Conservation (phyloP, 1,284 basidiomycete genomes). For the Apiotrichum porosum region DNA sequence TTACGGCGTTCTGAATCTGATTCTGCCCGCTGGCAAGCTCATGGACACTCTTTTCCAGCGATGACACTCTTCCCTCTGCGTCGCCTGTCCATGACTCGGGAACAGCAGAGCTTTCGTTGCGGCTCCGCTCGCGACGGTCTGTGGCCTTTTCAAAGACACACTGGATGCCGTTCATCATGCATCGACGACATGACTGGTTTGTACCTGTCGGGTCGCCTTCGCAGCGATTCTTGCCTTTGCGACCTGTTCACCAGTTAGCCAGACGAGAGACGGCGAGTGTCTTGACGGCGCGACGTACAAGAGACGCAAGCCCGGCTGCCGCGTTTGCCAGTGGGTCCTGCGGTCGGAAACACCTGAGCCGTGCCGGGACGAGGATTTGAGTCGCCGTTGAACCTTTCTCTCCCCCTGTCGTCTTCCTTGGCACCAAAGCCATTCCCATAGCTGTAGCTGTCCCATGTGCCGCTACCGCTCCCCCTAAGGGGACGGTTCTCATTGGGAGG, state of each 20-base stretch:
- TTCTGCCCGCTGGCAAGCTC: slow-evolving; percentile 40
- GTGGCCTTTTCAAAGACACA: slow-evolving; percentile 85
- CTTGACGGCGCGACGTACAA: slow-evolving; percentile 27
- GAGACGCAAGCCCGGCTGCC: slow-evolving; percentile 47
- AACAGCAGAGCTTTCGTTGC: slow-evolving; percentile 56
- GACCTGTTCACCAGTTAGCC: slow-evolving; percentile 46
- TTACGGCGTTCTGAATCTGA: slow-evolving; percentile 43
- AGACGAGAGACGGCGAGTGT: neutral
- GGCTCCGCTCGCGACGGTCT: slow-evolving; percentile 22
- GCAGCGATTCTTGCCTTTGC: slow-evolving; percentile 87
- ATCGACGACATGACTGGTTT: slow-evolving; percentile 63
- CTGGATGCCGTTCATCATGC: slow-evolving; percentile 71
- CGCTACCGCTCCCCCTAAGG: neutral
- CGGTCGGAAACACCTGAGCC: slow-evolving; percentile 12
- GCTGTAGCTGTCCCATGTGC: neutral
- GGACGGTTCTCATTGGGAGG: too few species aligned
- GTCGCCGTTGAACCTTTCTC: too few species aligned
- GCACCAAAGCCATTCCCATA: neutral
- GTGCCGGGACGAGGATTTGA: neutral
- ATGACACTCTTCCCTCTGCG: slow-evolving; percentile 50
- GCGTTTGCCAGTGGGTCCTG: slow-evolving; percentile 31
- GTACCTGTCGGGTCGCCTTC: slow-evolving; percentile 61
- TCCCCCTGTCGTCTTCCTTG: neutral
- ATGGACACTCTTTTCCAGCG: slow-evolving; percentile 40
- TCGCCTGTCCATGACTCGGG: slow-evolving; percentile 45